These are phyloP conservation scores for Piedraia hortae DNA, from an alignment of 2,329 filamentous ascomycete species.

Conservation along the genomic window DNA sequence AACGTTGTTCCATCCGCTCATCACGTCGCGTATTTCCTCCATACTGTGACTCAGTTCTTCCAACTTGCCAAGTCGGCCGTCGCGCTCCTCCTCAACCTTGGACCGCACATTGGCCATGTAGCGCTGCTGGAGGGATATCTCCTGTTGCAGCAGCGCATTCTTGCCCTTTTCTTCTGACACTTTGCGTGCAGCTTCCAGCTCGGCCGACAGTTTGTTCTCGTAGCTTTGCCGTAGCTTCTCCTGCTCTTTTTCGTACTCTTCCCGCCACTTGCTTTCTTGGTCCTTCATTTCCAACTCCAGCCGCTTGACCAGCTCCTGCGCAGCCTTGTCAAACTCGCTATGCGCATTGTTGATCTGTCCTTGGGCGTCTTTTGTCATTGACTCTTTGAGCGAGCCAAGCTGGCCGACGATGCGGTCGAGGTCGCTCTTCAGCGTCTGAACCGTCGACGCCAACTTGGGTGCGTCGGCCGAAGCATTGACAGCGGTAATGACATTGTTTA, in stretches of 20 bases:
- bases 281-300: conserved; percentile 57
- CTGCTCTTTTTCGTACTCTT: conserved; percentile 72
- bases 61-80: conserved; percentile 64
- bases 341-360: conserved; percentile 43
- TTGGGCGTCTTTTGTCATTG: conserved; percentile 42
- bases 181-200: conserved; percentile 53
- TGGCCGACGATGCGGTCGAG: conserved; percentile 51
- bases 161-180: conserved; percentile 58
- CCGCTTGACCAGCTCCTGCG: conserved; percentile 64
- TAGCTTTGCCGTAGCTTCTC: conserved; percentile 52
- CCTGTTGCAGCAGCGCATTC: conserved; percentile 75
- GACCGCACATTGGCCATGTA: conserved; percentile 54
- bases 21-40: conserved; percentile 61
- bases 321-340: conserved; percentile 61
- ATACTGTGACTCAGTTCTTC: conserved; percentile 53
- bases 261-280: conserved; percentile 59
- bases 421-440: conserved; percentile 66
- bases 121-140: conserved; percentile 59
- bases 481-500: conserved; percentile 86
- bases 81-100: conserved; percentile 67
- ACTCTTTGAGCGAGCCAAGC: conserved; percentile 45
- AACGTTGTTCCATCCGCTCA: conserved; percentile 68
- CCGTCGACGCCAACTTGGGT: conserved; percentile 47
- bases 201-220: conserved; percentile 48
- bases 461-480: conserved; percentile 45